phyloP scores from a whole-genome alignment of 805 yeast genomes.

The Candida jianshihensis region DNA sequence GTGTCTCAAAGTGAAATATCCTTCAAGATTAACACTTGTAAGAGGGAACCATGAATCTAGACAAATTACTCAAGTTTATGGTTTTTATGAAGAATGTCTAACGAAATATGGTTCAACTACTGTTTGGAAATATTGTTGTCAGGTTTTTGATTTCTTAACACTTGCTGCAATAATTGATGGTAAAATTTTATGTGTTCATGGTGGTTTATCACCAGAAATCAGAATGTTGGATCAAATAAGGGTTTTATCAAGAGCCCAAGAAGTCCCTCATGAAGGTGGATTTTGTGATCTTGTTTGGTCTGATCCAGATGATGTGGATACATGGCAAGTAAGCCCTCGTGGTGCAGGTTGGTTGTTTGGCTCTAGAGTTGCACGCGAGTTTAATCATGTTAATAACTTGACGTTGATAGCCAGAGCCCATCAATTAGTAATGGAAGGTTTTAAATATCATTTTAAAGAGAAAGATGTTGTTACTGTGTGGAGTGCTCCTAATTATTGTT shows the following conservation, averaged over 20 bases:
- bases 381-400: slow-evolving; percentile 89
- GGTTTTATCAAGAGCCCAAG: slow-evolving; percentile 92
- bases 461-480: slow-evolving; percentile 96
- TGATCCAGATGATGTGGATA: slow-evolving; percentile 95
- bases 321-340: slow-evolving; percentile 97
- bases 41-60: slow-evolving; percentile 97
- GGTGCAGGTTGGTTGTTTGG: slow-evolving; percentile 99
- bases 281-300: slow-evolving; percentile 97
- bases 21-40: slow-evolving; percentile 79
- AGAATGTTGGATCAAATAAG: slow-evolving; percentile 96
- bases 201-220: slow-evolving; percentile 95
- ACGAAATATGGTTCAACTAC: slow-evolving; percentile 91
- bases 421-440: slow-evolving; percentile 98
- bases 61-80: slow-evolving; percentile 98
- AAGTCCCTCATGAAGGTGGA: slow-evolving; percentile 98
- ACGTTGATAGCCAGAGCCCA: slow-evolving; percentile 92
- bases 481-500: slow-evolving; percentile 97
- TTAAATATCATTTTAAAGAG: slow-evolving; percentile 91
- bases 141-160: slow-evolving; percentile 89
- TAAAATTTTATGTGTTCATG: slow-evolving; percentile 90
- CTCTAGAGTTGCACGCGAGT: slow-evolving; percentile 87
- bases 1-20: slow-evolving; percentile 87
- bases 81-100: slow-evolving; percentile 93
- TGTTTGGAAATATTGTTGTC: slow-evolving; percentile 95
- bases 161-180: slow-evolving; percentile 96